Conservation (phyloP, 2,329 filamentous ascomycete species). For the Cordyceps cicadae region DNA sequence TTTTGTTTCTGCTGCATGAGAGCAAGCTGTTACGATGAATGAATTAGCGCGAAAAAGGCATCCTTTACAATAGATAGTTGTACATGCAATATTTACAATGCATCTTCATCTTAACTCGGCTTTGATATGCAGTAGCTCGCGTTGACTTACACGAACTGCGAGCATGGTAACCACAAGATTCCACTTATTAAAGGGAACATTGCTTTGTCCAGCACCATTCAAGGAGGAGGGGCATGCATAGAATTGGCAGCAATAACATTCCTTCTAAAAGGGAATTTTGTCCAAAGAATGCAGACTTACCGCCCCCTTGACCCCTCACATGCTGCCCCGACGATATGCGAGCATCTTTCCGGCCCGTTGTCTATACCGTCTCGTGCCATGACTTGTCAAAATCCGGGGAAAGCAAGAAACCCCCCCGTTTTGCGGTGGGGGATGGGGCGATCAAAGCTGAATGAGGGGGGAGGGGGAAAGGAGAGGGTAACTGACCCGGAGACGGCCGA, state of each 20-base stretch:
- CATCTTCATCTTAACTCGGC: background rate
- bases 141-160: background rate
- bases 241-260: too few relatives aligned
- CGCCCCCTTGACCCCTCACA: too few relatives aligned
- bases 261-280: too few relatives aligned
- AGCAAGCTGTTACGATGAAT: background rate
- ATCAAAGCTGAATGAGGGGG: background rate
- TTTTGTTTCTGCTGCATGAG: background rate
- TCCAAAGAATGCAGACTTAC: too few relatives aligned
- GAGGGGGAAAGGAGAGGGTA: background rate
- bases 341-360: background rate
- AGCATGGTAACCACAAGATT: too few relatives aligned
- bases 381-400: background rate
- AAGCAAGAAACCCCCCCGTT: background rate
- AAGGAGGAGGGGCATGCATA: too few relatives aligned
- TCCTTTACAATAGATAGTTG: background rate
- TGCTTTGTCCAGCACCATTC: too few relatives aligned
- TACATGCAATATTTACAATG: background rate
- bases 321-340: background rate
- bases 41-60: background rate
- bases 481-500: conserved; percentile 2
- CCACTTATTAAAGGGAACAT: too few relatives aligned
- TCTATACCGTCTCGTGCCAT: background rate
- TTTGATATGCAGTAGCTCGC: too few relatives aligned
- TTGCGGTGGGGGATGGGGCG: background rate